A percentile compares a stretch with the other conserved stretches of the same genome.
Evolutionary conservation across 176 grass and related monocot genomes (phyloP).

Genomic region (Rhynchospora tenuis): DNA sequence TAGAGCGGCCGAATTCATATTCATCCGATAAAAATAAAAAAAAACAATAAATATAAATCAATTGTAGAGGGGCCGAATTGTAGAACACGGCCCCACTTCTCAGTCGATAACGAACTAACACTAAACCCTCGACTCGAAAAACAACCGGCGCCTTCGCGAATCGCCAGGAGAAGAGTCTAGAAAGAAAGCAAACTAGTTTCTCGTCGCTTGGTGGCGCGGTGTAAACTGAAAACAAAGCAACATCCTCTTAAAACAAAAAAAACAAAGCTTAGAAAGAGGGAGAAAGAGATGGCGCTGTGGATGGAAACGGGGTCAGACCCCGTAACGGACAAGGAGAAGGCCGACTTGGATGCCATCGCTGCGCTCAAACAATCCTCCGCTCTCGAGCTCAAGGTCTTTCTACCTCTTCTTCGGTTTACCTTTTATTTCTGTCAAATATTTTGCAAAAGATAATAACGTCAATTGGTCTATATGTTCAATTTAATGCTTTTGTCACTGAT

Average conservation of each 20-base stretch:
- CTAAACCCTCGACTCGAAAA: no score
- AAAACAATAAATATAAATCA: no score
- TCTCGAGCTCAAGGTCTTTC: conserved; percentile 53
- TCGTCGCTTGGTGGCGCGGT: neutral
- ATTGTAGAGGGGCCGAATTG: no score
- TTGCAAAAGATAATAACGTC: neutral
- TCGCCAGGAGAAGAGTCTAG: neutral
- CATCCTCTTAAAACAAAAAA: neutral
- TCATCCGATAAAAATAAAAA: no score
- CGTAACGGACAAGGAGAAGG: conserved; percentile 58
- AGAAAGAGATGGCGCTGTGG: conserved; percentile 54
- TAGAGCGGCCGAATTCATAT: no score
- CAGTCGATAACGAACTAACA: no score
- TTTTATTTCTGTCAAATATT: neutral
- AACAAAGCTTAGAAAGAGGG: neutral
- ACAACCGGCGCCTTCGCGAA: no score
- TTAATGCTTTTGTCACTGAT: neutral
- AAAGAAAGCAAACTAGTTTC: neutral
- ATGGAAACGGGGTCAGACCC: conserved; percentile 65
- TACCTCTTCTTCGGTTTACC: neutral
- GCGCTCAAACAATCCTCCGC: conserved; percentile 77
- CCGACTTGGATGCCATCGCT: conserved; percentile 64
- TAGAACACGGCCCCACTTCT: no score
- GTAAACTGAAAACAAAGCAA: neutral
- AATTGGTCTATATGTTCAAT: neutral